Evolutionary conservation across 139 green algal species (phyloP), one percentile per base, ranked within the genome.

Genomic region (Chlorella sp.): DNA sequence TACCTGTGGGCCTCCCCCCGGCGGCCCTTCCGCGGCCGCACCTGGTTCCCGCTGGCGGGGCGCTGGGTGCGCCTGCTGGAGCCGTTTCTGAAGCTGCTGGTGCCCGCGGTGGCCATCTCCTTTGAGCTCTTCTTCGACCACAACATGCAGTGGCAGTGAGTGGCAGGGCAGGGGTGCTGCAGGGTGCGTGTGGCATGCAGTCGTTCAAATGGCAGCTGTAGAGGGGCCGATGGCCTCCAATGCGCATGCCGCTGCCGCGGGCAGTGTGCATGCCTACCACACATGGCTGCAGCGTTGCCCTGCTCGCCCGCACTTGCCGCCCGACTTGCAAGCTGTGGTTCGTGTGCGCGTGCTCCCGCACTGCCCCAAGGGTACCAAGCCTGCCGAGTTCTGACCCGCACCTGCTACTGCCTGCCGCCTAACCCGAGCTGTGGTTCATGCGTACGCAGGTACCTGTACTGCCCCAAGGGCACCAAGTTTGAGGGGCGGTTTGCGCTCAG

Each of bases 61-160:
- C 65, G 65, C 44, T 56, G n/a, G 41, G 73, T 86, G 54, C 46
- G 40, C 14, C 83, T 48, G 38, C 17, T 83, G 16, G 86, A 89
- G 51, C 86, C 86, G 6, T 28, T 58, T 1, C 58, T 89, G 13
- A 89, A 89, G 68, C 43, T 89, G 30, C 24, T 80, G 56, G 30
- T 87, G 30, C 86, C 86, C 1, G n/a, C 51, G 30, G 32, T 89
- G 32, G 58, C 51, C 3, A 38, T 89, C 13, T 73, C 40, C 26
- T 48, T 89, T 28, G 86, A 89, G 58, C 64, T 89, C 28, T 86
- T 83, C n/a, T 34, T 84, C 34, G 86, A 89, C 74, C 86, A 89
- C 69, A 1, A 65, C 3, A 58, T 46, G 30, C 41, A 43, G 41
- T 84, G 40, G 46, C 62, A 64, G 60, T 75, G 62, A 62, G 48